Conservation (phyloP, 2,329 filamentous ascomycete species). For the Sphaerulina populicola region DNA sequence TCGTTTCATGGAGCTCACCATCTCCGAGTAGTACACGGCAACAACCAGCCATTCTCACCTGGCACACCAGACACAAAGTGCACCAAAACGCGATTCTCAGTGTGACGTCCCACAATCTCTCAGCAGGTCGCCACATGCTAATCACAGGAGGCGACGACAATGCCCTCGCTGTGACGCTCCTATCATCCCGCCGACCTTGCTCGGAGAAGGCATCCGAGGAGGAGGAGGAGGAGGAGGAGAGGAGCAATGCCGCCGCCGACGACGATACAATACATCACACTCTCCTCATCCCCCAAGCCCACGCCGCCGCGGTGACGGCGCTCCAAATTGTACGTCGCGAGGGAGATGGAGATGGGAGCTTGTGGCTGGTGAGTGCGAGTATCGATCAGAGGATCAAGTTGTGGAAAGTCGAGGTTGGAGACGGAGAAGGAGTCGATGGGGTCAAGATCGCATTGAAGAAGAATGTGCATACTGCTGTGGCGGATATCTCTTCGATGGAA, state of each 20-base stretch:
- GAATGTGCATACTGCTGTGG: conserved; percentile 42
- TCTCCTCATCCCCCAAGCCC: conserved; percentile 49
- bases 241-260: too few species aligned
- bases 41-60: conserved; percentile 22
- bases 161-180: conserved; percentile 55
- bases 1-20: conserved; percentile 50
- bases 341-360: not conserved
- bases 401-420: conserved; percentile 36
- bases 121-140: conserved; percentile 43
- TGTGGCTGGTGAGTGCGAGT: conserved; percentile 29
- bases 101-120: conserved; percentile 32
- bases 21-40: not conserved
- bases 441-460: conserved; percentile 30
- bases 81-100: conserved; percentile 78
- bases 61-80: conserved; percentile 41
- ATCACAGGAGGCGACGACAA: conserved; percentile 85
- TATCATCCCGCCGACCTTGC: not conserved
- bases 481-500: conserved; percentile 49
- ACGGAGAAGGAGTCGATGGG: conserved; percentile 20
- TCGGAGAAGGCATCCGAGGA: not conserved
- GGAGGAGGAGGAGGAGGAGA: too few species aligned
- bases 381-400: conserved; percentile 44
- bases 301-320: conserved; percentile 62
- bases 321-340: conserved; percentile 36
- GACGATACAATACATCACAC: conserved; percentile 19